Evolutionary conservation across 208 protist genomes (phyloP), one percentile per base, ranked within the genome.

Genomic region (Leishmania aethiopica): DNA sequence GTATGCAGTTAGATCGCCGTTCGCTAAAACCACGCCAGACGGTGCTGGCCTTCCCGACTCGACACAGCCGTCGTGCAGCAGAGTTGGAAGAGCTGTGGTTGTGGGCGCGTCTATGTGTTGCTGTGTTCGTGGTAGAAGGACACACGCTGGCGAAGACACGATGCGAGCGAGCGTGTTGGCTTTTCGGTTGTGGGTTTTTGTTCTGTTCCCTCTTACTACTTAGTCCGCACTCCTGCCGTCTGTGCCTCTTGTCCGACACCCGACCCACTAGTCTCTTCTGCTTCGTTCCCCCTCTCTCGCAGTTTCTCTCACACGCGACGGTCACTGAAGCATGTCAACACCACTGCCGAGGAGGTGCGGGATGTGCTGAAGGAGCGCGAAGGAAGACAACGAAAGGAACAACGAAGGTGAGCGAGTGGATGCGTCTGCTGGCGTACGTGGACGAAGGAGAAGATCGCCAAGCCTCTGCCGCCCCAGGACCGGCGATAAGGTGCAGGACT

Each of bases 311-410:
- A 6, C 51, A 55, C 51, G 51, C 10, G 51, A 55, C 51, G 15
- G 51, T 19, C 51, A 55, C 51, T 55, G 13, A 19, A 19, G 15
- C 51, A 55, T 8, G 51, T 19, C 7, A 19, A 55, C 51, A 19
- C 51, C 3, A 55, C 51, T 0, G 51, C 51, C 17, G 85, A 89
- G n/a, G 82, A 86, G 55, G 85, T 78, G 0, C 79, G 82, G 73
- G 60, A 85, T 42, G 57, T 83, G n/a, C 80, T 89, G 17, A 85
- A 82, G 73, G 76, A 85, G 17, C 2, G 64, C 49, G 0, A 19
- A n/a, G 5, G 57, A 10, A 62, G 13, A 3, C 2, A 62, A 62
- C 25, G 25, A 62, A 6, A 62, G 0, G 25, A n/a, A 62, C 0
- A n/a, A 4, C 2, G 22, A 62, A n/a, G 22, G 8, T 13, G 57